Evolutionary conservation across 164 flowering plant species (phyloP), one percentile per base, ranked within the genome.

Genomic region (Magnolia sinica): DNA sequence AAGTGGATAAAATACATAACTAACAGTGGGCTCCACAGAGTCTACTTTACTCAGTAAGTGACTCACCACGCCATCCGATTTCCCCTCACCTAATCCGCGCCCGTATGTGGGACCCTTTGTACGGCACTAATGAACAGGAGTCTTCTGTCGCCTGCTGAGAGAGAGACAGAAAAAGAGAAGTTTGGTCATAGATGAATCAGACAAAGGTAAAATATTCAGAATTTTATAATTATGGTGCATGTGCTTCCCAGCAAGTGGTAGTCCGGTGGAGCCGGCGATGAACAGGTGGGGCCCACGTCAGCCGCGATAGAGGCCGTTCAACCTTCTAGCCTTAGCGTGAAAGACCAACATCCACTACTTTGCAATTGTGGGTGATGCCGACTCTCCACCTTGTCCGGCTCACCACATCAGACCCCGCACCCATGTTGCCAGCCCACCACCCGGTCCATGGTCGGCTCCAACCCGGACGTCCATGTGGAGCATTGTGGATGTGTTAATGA

Each of bases 361-460:
- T 51, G 20, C 22, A 23, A 27, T 50, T 27, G 51, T 58, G 5
- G 22, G 10, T 23, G 79, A 72, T 77, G 79, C 71, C 63, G 79
- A 77, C 79, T 52, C n/a, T 2, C 71, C 75, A 72, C 70, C 72
- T 64, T 23, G 79, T 66, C 52, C 74, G 50, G 70, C 74, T 59
- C 71, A 19, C 16, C 27, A 8, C 24, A 23, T 8, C 7, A 18
- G 0, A 19, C 50, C 9, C 14, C n/a, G 1, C 8, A 31, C 18
- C 55, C 1, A n/a, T 50, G 29, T 6, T 16, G 65, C 71, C 75
- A 55, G 65, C 75, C 71, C 45, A 64, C 71, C 37, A 55, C 3
- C 61, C 61, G 3, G 11, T 10, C 18, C 3, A 55, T n/a, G 23
- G 19, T 63, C 19, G 3, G 7, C 1, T 16, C 58, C 49, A 20